Evolutionary conservation across 1,284 basidiomycete genomes (phyloP), one percentile per base, ranked within the genome.

Genomic region (Cystobasidium sp.): DNA sequence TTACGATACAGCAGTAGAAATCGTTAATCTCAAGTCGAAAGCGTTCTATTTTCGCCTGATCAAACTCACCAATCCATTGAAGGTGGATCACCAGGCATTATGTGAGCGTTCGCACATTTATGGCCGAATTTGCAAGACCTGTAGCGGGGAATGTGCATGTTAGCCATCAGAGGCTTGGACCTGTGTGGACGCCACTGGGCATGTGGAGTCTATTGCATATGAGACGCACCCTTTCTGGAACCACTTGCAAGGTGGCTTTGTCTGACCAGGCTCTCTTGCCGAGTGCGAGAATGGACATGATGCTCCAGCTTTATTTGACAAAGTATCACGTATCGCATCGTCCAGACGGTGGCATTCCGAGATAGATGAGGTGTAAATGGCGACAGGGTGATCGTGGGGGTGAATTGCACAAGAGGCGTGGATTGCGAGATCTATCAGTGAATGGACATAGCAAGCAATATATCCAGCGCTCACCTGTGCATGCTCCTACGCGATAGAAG

Each of bases 41-140:
- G 41, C 16, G 31, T 31, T 6, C 24, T 47, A 37, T 39, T 3
- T 44, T 18, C 4, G 9, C 39, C 5, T 4, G 37, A n/a, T 47
- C 39, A 16, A n/a, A 39, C 63, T 22, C 49, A 73, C 70, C 70
- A 73, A 44, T 73, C 70, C 70, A 73, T 73, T 0, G 70, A 73
- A 8, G 70, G 70, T 31, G 70, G 56, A 22, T 75, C 62, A 16
- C 75, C 75, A 3, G 75, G 75, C 56, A 72, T 51, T 22, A 75
- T 59, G 69, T 75, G 75, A 41, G 69, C 68, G 44, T 72, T 64
- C 8, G 69, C 69, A 49, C 75, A 75, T 46, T 72, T 66, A 55
- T 68, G 73, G 18, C 73, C 73, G 37, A 75, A 68, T 44, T 73
- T 73, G 70, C 70, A 73, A 8, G 62, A 65, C 49, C 70, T 73